A percentile compares a stretch with the other conserved stretches of the same genome.
phyloP scores from a whole-genome alignment of 176 grass and related monocot genomes.

The Dendrocalamus sinicus region DNA sequence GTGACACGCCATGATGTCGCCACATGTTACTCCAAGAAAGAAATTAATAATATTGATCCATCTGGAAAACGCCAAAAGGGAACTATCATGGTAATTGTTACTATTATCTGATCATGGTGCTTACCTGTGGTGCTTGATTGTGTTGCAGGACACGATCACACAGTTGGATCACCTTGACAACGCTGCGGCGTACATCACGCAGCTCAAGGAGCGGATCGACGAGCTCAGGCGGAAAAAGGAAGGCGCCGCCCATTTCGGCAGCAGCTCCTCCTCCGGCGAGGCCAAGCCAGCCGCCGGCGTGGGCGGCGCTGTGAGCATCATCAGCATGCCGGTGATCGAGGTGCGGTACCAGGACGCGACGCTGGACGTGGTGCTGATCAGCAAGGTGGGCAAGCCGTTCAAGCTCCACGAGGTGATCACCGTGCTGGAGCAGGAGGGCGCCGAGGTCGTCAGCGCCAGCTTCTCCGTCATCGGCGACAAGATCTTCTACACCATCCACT shows the following conservation, averaged over 20 bases:
- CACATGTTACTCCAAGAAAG: too few species aligned
- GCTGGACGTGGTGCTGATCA: conserved; percentile 81
- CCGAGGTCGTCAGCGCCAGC: conserved; percentile 76
- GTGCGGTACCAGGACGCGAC: conserved; percentile 58
- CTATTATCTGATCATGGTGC: too few species aligned
- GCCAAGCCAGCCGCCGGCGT: background rate
- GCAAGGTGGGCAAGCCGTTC: conserved; percentile 45
- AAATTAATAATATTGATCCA: too few species aligned
- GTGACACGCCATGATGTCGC: too few species aligned
- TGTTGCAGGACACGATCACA: conserved; percentile 57
- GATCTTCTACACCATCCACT: conserved; percentile 84
- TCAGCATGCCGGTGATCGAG: conserved; percentile 64
- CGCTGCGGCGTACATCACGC: conserved; percentile 78
- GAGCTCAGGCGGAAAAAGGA: conserved; percentile 50
- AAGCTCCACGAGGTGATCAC: conserved; percentile 77
- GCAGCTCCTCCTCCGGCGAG: background rate
- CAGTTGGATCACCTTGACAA: conserved; percentile 73
- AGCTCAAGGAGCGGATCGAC: conserved; percentile 57
- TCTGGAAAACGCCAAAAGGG: too few species aligned
- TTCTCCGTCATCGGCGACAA: conserved; percentile 75
- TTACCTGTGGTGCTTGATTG: background rate
- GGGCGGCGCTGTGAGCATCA: too few species aligned
- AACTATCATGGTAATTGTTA: too few species aligned
- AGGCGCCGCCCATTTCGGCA: too few species aligned
- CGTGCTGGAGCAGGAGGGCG: conserved; percentile 83